Evolutionary conservation across 306 rosid genomes (phyloP).

Genomic region (Castanopsis chinensis): DNA sequence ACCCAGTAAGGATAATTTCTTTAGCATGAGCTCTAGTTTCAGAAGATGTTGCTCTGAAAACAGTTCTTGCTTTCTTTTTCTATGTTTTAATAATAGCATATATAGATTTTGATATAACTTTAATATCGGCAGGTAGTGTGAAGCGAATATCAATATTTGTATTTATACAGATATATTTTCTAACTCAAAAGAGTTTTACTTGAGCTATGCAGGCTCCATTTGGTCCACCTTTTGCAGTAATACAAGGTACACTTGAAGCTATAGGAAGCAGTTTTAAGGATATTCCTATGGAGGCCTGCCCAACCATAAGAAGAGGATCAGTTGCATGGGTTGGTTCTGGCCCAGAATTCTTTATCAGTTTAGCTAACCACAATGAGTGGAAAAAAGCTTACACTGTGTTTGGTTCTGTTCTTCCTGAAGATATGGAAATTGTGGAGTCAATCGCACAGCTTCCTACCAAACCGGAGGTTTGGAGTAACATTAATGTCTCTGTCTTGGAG

Average conservation of each 20-base stretch:
- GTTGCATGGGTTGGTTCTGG: conserved; percentile 86
- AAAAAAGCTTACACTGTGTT: conserved; percentile 57
- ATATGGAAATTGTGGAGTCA: conserved; percentile 60
- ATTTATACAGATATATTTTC: neutral
- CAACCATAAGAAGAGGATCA: conserved; percentile 58
- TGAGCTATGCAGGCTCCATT: conserved; percentile 33
- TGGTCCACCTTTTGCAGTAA: conserved; percentile 50
- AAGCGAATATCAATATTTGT: neutral
- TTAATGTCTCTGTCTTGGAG: conserved; percentile 59
- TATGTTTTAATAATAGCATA: too few relatives aligned
- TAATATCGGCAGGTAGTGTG: too few relatives aligned
- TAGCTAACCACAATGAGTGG: conserved; percentile 76
- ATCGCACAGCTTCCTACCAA: conserved; percentile 57
- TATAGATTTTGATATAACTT: too few relatives aligned
- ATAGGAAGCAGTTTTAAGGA: conserved; percentile 30
- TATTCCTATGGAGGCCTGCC: conserved; percentile 45
- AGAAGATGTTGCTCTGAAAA: too few relatives aligned
- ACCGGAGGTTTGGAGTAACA: conserved; percentile 49
- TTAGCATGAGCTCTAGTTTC: too few relatives aligned
- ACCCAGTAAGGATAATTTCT: too few relatives aligned
- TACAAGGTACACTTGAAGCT: conserved; percentile 53
- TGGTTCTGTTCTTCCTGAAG: conserved; percentile 63
- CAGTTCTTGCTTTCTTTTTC: too few relatives aligned
- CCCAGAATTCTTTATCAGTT: conserved; percentile 78
- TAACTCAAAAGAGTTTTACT: neutral